These are phyloP conservation scores for Cokeromyces recurvatus DNA, from an alignment of 371 early-diverging fungal genomes.

Conservation along the genomic window DNA sequence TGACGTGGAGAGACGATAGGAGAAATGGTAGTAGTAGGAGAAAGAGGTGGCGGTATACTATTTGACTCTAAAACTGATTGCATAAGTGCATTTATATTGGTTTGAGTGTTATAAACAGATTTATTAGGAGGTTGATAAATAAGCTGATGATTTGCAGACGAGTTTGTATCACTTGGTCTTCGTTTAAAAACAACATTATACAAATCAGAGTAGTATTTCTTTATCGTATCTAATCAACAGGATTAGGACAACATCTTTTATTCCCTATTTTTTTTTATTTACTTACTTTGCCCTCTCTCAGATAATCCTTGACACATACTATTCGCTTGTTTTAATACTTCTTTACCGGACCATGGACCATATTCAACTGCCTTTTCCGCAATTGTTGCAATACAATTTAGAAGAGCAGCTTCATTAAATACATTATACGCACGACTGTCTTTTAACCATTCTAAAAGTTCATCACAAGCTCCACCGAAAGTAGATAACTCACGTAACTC, in stretches of 20 bases:
- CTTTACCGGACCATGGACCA: slow-evolving; percentile 29
- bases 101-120: too few species aligned
- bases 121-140: too few species aligned
- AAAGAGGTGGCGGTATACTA: too few species aligned
- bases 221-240: not conserved
- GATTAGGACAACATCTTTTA: too few species aligned
- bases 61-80: too few species aligned
- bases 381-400: slow-evolving; percentile 23
- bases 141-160: too few species aligned
- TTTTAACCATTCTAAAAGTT: slow-evolving; percentile 28
- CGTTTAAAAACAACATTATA: not conserved
- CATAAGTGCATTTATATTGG: too few species aligned
- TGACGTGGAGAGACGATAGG: too few species aligned
- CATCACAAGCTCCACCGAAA: slow-evolving; percentile 39
- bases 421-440: slow-evolving; percentile 30
- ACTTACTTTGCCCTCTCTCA: slow-evolving; percentile 14
- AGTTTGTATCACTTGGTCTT: slow-evolving; percentile 5
- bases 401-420: slow-evolving; percentile 22
- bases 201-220: slow-evolving; percentile 10
- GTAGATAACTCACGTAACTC: slow-evolving; percentile 21
- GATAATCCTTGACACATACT: slow-evolving; percentile 5
- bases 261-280: too few species aligned
- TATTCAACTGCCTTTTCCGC: slow-evolving; percentile 13
- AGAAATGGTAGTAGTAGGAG: too few species aligned
- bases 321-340: slow-evolving; percentile 18